Base-by-base conservation (phyloP, 305 asterid genomes). In the Fraxinus platypoda region DNA sequence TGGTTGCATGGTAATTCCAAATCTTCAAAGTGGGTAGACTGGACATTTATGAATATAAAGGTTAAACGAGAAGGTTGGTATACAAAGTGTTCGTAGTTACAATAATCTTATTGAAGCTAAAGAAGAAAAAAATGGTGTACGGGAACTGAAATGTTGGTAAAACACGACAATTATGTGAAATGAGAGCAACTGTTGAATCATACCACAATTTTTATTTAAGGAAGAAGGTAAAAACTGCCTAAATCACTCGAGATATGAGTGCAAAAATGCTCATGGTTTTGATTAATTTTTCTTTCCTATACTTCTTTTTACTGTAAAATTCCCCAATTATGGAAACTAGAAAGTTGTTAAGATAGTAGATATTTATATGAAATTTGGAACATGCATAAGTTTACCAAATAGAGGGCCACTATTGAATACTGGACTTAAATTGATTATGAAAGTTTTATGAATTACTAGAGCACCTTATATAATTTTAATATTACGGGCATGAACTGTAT, bases 1-100 rank as follows among this genome's bases (percentile, higher is more conserved):
- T 74, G 59, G 84, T 70, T 23, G 46, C 38, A 62, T 83, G 74
- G 23, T 59, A 6, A 59, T 41, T 79, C 84, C 28, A 8, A 21
- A 64, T 34, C 72, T 77, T 73, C 84, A 12, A 68, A 26, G 74
- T 25, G 31, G 37, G 19, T 68, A 68, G 74, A 68, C 15, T 28
- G 74, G 74, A 13, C 74, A 68, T 19, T 11, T 68, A 28, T 28
- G 35, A 25, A 28, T 68, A 28, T 68, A 68, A 25, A 68, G 74
- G 74, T 25, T 68, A 11, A 68, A 68, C 3, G 21, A 68, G 74
- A 68, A 68, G 74, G 64, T 54, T 54, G 64, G 25, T 54, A n/a
- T 54, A n/a, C 64, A 1, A 52, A 52, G 25, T 52, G 64, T 52
- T 52, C 23, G 2, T 52, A n/a, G 17, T 52, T 52, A n/a, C 13